These are phyloP conservation scores for Calonectria multiphialidica DNA, from an alignment of 2,329 filamentous ascomycete genomes.

Conservation along the genomic window DNA sequence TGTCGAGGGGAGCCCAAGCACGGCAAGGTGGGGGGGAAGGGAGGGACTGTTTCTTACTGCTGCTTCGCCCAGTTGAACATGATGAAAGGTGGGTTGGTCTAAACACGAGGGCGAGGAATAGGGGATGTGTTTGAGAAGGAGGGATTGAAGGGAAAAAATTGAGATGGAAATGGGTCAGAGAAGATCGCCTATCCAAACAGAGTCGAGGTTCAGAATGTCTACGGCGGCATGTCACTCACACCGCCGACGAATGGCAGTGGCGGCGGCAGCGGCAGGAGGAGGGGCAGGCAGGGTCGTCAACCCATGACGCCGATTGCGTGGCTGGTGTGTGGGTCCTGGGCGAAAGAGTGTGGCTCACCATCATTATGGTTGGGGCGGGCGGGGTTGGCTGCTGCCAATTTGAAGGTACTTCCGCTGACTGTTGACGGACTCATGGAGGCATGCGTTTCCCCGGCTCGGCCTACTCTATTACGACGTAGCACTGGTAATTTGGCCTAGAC, in stretches of 20 bases:
- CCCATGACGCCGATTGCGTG: slow-evolving; percentile 24
- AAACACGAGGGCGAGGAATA: background rate
- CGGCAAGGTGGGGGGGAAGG: slow-evolving; percentile 9
- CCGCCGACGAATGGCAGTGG: slow-evolving; percentile 2
- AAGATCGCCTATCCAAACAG: slow-evolving; percentile 11
- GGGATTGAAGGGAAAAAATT: slow-evolving; percentile 5
- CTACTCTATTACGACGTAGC: background rate
- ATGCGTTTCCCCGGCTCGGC: background rate
- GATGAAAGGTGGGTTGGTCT: slow-evolving; percentile 46
- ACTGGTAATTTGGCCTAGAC: background rate
- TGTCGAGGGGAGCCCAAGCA: background rate
- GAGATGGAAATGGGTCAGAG: slow-evolving; percentile 6
- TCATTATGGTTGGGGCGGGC: background rate
- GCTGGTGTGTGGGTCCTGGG: slow-evolving; percentile 14
- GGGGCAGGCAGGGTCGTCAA: slow-evolving; percentile 8
- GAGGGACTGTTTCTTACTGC: slow-evolving; percentile 69
- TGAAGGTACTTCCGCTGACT: background rate
- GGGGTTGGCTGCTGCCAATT: background rate
- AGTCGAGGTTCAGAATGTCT: slow-evolving; percentile 17
- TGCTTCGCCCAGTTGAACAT: slow-evolving; percentile 98
- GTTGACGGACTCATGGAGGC: background rate
- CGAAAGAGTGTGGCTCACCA: slow-evolving; percentile 8
- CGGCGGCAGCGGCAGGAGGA: slow-evolving; percentile 14
- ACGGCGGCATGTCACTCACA: slow-evolving; percentile 25
- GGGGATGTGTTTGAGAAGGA: slow-evolving; percentile 5